phyloP scores from a whole-genome alignment of 208 protist genomes.

The Phytomonas sp. region DNA sequence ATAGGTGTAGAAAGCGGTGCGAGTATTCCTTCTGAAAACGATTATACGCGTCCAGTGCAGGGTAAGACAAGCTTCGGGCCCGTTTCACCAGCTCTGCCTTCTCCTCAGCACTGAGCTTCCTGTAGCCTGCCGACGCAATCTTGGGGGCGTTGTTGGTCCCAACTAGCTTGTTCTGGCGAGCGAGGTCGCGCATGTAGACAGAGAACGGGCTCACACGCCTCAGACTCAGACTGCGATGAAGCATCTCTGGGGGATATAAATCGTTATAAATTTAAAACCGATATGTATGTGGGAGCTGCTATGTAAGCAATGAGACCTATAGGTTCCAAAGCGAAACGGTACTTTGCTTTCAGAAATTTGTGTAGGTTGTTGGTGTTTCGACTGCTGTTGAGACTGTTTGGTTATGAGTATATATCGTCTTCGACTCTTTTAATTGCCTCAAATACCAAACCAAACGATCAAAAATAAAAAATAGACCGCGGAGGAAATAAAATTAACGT shows the following conservation, averaged over 20 bases:
- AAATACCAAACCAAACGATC: background rate
- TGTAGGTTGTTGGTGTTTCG: background rate
- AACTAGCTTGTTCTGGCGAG: slow-evolving; percentile 21
- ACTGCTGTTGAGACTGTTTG: background rate
- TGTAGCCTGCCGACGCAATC: slow-evolving; percentile 31
- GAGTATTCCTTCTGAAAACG: slow-evolving; percentile 56
- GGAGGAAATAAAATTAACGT: slow-evolving; percentile 5
- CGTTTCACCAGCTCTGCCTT: slow-evolving; percentile 28
- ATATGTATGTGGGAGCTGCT: background rate
- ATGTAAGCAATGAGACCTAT: background rate
- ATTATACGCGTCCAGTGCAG: slow-evolving; percentile 64
- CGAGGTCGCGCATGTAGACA: slow-evolving; percentile 50
- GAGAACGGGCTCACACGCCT: slow-evolving; percentile 56
- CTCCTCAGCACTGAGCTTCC: slow-evolving; percentile 27
- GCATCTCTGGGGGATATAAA: slow-evolving; percentile 18
- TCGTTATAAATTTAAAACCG: background rate
- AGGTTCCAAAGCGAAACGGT: background rate
- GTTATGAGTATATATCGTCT: background rate
- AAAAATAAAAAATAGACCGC: slow-evolving; percentile 9
- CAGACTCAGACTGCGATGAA: slow-evolving; percentile 23
- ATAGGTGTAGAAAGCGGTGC: slow-evolving; percentile 40
- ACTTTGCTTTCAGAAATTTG: background rate
- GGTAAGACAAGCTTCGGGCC: slow-evolving; percentile 32
- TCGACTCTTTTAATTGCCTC: background rate
- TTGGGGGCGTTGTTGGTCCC: slow-evolving; percentile 12